These are phyloP conservation scores for Blattamonas nauphoetae DNA, from an alignment of 78 protist genomes.

Conservation along the genomic window DNA sequence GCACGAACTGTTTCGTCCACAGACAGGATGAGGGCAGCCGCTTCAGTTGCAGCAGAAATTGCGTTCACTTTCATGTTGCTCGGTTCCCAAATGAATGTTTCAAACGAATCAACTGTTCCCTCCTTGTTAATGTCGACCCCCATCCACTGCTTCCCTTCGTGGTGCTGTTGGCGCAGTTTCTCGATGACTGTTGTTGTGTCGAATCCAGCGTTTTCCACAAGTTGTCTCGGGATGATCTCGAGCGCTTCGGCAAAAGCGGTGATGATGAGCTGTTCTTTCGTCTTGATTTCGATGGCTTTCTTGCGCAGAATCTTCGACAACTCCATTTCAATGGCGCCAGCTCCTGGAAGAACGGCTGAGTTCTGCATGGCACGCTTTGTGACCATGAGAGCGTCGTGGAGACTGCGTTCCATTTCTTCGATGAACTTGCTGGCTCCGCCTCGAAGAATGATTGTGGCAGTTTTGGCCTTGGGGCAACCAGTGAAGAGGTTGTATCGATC, in stretches of 20 bases:
- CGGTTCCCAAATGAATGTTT: constrained; percentile 95
- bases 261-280: constrained; percentile 89
- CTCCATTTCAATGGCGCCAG: constrained; percentile 99
- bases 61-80: constrained; percentile 76
- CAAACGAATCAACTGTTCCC: constrained; percentile 83
- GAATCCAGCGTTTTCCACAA: constrained; percentile 94
- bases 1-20: constrained; percentile 93
- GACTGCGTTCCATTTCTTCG: constrained; percentile 92
- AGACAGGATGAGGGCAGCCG: constrained; percentile 91
- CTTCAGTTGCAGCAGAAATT: constrained; percentile 93
- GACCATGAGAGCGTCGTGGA: constrained; percentile 96
- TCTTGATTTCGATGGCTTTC: constrained; percentile 56
- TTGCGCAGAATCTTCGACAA: constrained; percentile 69
- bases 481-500: constrained; percentile 90
- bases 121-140: constrained; percentile 91
- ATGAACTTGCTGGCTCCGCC: constrained; percentile 98
- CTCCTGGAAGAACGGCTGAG: constrained; percentile 85
- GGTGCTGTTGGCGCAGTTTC: constrained; percentile 87
- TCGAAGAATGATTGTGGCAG: constrained; percentile 89
- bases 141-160: constrained; percentile 46
- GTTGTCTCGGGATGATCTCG: constrained; percentile 79
- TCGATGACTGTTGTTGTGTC: constrained; percentile 93
- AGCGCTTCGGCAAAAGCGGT: constrained; percentile 87
- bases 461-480: constrained; percentile 64
- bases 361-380: constrained; percentile 80